A percentile compares a stretch with the other conserved stretches of the same genome.
Conservation (phyloP, 306 rosid species). For the Quercus bicolor region DNA sequence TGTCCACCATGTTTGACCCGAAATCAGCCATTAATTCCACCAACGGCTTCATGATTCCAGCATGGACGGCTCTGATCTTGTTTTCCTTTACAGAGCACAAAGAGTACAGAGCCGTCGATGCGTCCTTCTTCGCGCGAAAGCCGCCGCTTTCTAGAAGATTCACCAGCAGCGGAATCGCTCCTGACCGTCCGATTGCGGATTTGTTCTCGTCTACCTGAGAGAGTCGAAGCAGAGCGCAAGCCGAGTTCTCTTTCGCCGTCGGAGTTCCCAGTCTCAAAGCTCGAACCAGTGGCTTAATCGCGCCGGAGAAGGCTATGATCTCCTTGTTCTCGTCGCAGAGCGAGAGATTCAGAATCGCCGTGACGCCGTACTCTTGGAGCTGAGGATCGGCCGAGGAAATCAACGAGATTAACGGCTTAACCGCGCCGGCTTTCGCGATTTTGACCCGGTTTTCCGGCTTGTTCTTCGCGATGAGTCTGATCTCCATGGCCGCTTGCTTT, state of each 20-base stretch:
- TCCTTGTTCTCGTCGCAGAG: conserved; percentile 90
- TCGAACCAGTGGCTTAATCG: conserved; percentile 70
- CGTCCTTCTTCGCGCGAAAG: conserved; percentile 82
- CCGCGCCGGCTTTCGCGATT: conserved; percentile 77
- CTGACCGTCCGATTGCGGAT: conserved; percentile 73
- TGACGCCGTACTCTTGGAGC: conserved; percentile 93
- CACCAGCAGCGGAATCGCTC: conserved; percentile 81
- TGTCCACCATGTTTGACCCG: conserved; percentile 88
- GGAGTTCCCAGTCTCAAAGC: conserved; percentile 62
- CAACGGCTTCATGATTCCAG: conserved; percentile 83
- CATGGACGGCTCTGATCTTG: conserved; percentile 72
- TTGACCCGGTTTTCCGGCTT: conserved; percentile 73
- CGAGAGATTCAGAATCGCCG: conserved; percentile 86
- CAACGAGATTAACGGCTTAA: conserved; percentile 69
- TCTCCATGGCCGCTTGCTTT: conserved; percentile 93
- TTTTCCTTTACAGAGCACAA: conserved; percentile 77
- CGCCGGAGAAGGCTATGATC: conserved; percentile 70
- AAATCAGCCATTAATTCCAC: conserved; percentile 94
- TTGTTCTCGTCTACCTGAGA: conserved; percentile 78
- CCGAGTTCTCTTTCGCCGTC: conserved; percentile 89
- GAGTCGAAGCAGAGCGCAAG: conserved; percentile 80
- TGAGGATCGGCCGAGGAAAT: conserved; percentile 67
- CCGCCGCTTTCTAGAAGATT: conserved; percentile 68
- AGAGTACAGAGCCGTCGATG: conserved; percentile 85
- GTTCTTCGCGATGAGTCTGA: conserved; percentile 86